phyloP scores from a whole-genome alignment of 768 basidiomycete species.

The Pholiota molesta region DNA sequence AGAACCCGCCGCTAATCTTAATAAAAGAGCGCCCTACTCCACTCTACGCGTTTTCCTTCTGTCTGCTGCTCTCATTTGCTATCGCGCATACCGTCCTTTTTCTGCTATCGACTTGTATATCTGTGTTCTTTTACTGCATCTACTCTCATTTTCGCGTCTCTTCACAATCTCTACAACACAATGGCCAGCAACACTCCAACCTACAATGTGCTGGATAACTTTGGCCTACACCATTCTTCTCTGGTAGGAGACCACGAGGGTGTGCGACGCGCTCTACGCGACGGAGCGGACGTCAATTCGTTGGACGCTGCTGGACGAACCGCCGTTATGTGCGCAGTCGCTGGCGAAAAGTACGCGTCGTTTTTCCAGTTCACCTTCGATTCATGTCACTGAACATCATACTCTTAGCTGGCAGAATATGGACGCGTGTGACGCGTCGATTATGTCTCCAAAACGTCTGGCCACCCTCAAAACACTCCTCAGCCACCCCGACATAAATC shows the following conservation, averaged over 20 bases:
- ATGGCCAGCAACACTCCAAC: neutral
- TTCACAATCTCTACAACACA: slow-evolving; percentile 18
- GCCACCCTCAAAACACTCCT: slow-evolving; percentile 58
- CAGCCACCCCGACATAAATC: slow-evolving; percentile 57
- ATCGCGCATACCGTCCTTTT: neutral
- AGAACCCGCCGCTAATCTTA: neutral
- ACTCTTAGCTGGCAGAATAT: slow-evolving; percentile 63
- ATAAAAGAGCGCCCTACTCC: neutral
- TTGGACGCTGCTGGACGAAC: slow-evolving; percentile 63
- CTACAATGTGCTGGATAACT: slow-evolving; percentile 36
- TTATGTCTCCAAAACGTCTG: slow-evolving; percentile 59
- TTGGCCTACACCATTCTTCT: slow-evolving; percentile 56
- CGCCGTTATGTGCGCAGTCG: slow-evolving; percentile 68
- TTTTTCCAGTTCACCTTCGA: slow-evolving; percentile 7
- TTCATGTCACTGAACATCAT: slow-evolving; percentile 7
- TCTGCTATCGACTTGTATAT: neutral
- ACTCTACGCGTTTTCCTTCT: neutral
- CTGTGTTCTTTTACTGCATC: neutral
- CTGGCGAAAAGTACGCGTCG: slow-evolving; percentile 65
- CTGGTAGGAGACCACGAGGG: slow-evolving; percentile 57
- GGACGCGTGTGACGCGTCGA: slow-evolving; percentile 73
- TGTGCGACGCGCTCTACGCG: slow-evolving; percentile 52
- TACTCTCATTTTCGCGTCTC: slow-evolving; percentile 8
- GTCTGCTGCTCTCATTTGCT: neutral
- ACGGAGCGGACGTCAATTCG: slow-evolving; percentile 72